These are phyloP conservation scores for Alternaria arborescens DNA, from an alignment of 2,329 filamentous ascomycete genomes.

Conservation along the genomic window DNA sequence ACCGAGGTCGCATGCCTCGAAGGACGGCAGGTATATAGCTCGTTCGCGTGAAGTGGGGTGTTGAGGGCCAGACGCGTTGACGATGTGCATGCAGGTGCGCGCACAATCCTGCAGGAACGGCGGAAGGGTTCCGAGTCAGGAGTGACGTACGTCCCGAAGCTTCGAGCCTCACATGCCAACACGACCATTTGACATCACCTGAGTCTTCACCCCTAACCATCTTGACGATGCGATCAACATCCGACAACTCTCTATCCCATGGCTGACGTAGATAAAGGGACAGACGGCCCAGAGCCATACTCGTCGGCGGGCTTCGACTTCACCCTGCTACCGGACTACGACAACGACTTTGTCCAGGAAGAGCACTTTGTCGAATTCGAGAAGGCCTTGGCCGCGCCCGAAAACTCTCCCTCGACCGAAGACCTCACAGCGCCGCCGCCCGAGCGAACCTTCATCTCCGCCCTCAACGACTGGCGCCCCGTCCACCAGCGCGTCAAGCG, in stretches of 20 bases:
- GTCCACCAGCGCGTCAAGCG: constrained; percentile 74
- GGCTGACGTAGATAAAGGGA: constrained; percentile 56
- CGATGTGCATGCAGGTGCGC: not conserved
- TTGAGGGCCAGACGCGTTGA: not conserved
- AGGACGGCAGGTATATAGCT: not conserved
- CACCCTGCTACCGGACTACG: constrained; percentile 76
- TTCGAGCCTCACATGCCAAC: constrained; percentile 16
- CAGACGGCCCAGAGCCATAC: constrained; percentile 67
- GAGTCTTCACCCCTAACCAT: not conserved
- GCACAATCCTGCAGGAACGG: constrained; percentile 8
- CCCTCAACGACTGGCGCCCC: constrained; percentile 95
- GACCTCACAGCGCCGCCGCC: constrained; percentile 60
- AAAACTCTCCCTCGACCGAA: constrained; percentile 70
- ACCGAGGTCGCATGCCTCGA: constrained; percentile 32
- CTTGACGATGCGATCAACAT: constrained; percentile 29
- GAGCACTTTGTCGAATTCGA: constrained; percentile 81
- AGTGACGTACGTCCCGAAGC: constrained; percentile 18
- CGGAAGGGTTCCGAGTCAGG: constrained; percentile 9
- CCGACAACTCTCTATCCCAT: constrained; percentile 31
- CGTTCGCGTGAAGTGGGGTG: not conserved
- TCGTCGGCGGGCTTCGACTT: constrained; percentile 72
- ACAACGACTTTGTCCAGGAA: constrained; percentile 77
- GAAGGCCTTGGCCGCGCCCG: constrained; percentile 81
- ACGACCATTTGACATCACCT: constrained; percentile 5
- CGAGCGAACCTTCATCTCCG: constrained; percentile 74